Base-by-base conservation (phyloP, 2,329 filamentous ascomycete species). In the Trichoderma oligosporum region DNA sequence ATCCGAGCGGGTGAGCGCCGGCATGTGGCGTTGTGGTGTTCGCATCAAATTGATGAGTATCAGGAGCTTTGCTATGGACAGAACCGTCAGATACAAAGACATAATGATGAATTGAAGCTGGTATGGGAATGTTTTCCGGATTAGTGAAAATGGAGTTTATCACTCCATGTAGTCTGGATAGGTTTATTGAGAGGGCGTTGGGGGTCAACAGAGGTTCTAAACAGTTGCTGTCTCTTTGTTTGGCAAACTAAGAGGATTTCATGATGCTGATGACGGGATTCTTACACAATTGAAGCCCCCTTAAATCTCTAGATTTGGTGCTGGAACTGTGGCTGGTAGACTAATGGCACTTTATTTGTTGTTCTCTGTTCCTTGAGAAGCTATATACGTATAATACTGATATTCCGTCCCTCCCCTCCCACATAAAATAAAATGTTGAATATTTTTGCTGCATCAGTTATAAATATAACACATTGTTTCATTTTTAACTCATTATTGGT, bases 241-340 rank as follows among this genome's bases (percentile, higher is more conserved):
- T 6, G 27, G 11, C 11, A n/a, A n/a, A n/a, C n/a, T n/a, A n/a
- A n/a, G 22, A 29, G n/a, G 4, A 20, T 6, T 5, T 7, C 20
- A 22, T 8, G 6, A 24, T 20, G 3, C 7, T 22, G 18, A 38
- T 55, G 51, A 55, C 51, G 51, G 46, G 22, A 46, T 45, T 22
- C 41, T 55, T 45, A 55, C 51, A 46, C 41, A 11, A 11, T 35
- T 4, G 20, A 22, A 22, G 8, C 7, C 38, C 11, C 11, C 2
- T 16, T n/a, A n/a, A 24, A 46, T 25, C n/a, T 55, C 22, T 24
- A 29, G 31, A 4, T 2, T 4, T 7, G 29, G 41, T 45, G 51
- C 51, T 55, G 51, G 46, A 38, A 31, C 29, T 29, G 51, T 55
- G 51, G 51, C 51, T 55, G 51, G 8, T 4, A 22, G 31, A 3